Conservation (phyloP, 2,329 filamentous ascomycete species). For the Rutstroemia sp. region DNA sequence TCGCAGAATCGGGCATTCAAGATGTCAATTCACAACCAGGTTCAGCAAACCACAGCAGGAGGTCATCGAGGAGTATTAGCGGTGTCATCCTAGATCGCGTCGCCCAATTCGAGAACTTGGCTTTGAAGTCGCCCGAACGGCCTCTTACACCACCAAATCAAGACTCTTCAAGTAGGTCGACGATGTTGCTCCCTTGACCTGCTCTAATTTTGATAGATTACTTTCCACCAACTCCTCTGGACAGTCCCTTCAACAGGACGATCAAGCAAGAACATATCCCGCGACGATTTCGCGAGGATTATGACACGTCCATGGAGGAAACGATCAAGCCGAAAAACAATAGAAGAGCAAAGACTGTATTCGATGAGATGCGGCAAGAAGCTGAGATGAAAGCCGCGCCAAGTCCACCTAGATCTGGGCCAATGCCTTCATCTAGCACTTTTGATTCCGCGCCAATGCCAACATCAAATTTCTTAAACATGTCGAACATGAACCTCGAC, state of each 20-base stretch:
- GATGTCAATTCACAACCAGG: constrained; percentile 17
- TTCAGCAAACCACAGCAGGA: constrained; percentile 22
- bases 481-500: constrained; percentile 37
- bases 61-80: constrained; percentile 43
- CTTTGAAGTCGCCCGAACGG: constrained; percentile 36
- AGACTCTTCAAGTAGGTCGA: constrained; percentile 48
- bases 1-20: constrained; percentile 19
- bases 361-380: constrained; percentile 51
- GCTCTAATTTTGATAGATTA: constrained; percentile 40
- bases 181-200: neutral
- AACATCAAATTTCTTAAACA: constrained; percentile 48
- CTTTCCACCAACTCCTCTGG: constrained; percentile 60
- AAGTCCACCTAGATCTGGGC: constrained; percentile 47
- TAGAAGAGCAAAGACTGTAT: constrained; percentile 42
- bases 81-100: constrained; percentile 55
- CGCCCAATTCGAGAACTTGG: constrained; percentile 50
- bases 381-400: constrained; percentile 46
- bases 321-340: constrained; percentile 51
- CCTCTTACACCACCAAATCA: constrained; percentile 57
- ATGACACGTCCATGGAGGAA: constrained; percentile 60
- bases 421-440: constrained; percentile 36
- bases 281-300: constrained; percentile 51
- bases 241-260: constrained; percentile 48
- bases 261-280: constrained; percentile 26
- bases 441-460: constrained; percentile 49